These are phyloP conservation scores for Heliamphora pulchella DNA, from an alignment of 179 eudicot species.

Conservation along the genomic window DNA sequence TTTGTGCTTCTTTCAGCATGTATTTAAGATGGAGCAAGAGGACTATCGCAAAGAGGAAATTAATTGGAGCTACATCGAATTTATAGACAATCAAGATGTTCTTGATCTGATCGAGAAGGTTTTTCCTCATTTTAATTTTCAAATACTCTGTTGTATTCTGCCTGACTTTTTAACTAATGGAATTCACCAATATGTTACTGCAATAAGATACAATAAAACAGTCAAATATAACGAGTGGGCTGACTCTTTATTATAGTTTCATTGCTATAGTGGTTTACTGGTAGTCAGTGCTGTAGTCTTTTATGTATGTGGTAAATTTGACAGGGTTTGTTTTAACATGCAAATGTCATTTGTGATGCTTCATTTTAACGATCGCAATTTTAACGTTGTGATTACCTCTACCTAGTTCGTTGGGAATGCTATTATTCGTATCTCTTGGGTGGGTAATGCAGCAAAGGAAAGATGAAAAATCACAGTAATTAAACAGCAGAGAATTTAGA, in stretches of 20 bases:
- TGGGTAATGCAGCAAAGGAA: too few relatives aligned
- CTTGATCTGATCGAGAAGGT: constrained; percentile 95
- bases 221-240: not conserved
- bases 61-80: constrained; percentile 96
- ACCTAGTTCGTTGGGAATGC: not conserved
- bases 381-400: not conserved
- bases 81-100: constrained; percentile 95
- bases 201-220: not conserved
- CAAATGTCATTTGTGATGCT: not conserved
- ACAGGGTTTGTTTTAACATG: not conserved
- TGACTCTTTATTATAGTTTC: not conserved
- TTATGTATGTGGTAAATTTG: not conserved
- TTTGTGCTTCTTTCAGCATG: constrained; percentile 53
- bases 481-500: too few relatives aligned
- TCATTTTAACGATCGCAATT: not conserved
- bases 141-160: not conserved
- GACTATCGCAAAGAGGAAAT: constrained; percentile 87
- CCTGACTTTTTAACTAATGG: not conserved
- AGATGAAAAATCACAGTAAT: too few relatives aligned
- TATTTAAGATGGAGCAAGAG: constrained; percentile 99
- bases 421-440: too few relatives aligned
- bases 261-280: not conserved
- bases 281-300: not conserved
- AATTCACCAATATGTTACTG: not conserved
- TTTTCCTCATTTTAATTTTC: constrained; percentile 13